These are phyloP conservation scores for Daldinia childiae DNA, from an alignment of 495 filamentous ascomycete species.

Conservation along the genomic window DNA sequence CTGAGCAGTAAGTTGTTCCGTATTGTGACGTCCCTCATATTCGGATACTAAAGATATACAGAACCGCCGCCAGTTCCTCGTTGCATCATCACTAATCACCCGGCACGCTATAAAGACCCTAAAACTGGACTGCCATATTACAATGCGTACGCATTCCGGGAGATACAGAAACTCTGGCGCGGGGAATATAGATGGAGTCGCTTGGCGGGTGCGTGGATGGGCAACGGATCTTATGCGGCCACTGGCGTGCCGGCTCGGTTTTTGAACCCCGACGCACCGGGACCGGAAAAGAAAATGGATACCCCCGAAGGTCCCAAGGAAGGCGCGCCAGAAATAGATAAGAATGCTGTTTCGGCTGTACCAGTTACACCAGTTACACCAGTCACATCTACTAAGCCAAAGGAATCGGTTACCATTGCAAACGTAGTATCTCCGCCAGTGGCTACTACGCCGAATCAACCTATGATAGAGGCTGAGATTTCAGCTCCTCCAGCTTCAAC, in stretches of 20 bases:
- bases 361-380: not conserved
- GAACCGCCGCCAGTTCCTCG: conserved; percentile 60
- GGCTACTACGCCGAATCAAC: not conserved
- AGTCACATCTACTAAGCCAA: not conserved
- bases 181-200: conserved; percentile 79
- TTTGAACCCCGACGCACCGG: conserved; percentile 53
- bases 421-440: conserved; percentile 3
- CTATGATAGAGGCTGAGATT: not conserved
- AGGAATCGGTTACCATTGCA: conserved; percentile 1
- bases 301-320: conserved; percentile 13
- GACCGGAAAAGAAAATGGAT: conserved; percentile 39
- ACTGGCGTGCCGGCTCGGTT: conserved; percentile 76
- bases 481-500: not conserved
- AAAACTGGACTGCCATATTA: conserved; percentile 79
- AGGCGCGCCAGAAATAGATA: conserved; percentile 15
- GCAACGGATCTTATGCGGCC: conserved; percentile 66
- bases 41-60: conserved; percentile 39
- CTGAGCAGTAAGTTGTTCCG: conserved; percentile 55
- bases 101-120: conserved; percentile 80
- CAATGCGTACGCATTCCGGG: conserved; percentile 76
- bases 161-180: conserved; percentile 71
- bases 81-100: conserved; percentile 82
- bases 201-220: conserved; percentile 79
- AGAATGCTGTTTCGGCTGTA: not conserved
- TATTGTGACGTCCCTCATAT: not conserved